Evolutionary conservation across 2,329 filamentous ascomycete species (phyloP).

Genomic region (Emmonsiellopsis sp.): DNA sequence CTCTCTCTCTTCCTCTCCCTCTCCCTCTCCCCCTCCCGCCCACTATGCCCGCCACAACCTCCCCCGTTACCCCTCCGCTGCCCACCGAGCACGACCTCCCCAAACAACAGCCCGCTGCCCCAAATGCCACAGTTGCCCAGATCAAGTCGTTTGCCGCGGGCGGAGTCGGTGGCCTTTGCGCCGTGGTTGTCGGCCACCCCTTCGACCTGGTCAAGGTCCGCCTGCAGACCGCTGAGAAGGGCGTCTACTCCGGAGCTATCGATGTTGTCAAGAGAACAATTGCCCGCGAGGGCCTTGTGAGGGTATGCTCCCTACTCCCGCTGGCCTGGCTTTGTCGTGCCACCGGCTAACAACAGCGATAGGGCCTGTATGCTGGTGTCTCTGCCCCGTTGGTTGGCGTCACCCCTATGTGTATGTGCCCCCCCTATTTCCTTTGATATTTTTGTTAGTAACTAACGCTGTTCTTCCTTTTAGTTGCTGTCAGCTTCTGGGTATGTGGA

Average conservation of each 20-base stretch:
- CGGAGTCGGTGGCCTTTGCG: constrained; percentile 87
- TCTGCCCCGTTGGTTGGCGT: constrained; percentile 90
- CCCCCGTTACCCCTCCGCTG: constrained; percentile 19
- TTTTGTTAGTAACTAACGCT: constrained; percentile 3
- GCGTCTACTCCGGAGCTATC: constrained; percentile 80
- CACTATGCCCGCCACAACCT: constrained; percentile 23
- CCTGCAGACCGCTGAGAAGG: constrained; percentile 88
- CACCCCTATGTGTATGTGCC: constrained; percentile 89
- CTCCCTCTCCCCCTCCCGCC: not conserved
- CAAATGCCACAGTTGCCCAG: constrained; percentile 48
- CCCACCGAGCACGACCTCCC: constrained; percentile 22
- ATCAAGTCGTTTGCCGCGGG: constrained; percentile 79
- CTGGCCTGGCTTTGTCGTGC: not conserved
- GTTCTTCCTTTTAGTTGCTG: constrained; percentile 42
- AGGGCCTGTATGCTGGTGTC: constrained; percentile 93
- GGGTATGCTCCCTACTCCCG: constrained; percentile 29
- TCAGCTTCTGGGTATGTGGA: constrained; percentile 52
- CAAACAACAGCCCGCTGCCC: constrained; percentile 8
- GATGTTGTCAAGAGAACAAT: constrained; percentile 87
- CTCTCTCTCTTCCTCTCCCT: not conserved
- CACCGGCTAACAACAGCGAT: constrained; percentile 15
- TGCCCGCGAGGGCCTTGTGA: constrained; percentile 68
- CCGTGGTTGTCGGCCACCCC: constrained; percentile 88
- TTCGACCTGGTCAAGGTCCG: constrained; percentile 98
- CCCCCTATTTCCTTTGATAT: constrained; percentile 2